phyloP scores from a whole-genome alignment of 768 basidiomycete genomes.

The Lanmaoa rubissima region DNA sequence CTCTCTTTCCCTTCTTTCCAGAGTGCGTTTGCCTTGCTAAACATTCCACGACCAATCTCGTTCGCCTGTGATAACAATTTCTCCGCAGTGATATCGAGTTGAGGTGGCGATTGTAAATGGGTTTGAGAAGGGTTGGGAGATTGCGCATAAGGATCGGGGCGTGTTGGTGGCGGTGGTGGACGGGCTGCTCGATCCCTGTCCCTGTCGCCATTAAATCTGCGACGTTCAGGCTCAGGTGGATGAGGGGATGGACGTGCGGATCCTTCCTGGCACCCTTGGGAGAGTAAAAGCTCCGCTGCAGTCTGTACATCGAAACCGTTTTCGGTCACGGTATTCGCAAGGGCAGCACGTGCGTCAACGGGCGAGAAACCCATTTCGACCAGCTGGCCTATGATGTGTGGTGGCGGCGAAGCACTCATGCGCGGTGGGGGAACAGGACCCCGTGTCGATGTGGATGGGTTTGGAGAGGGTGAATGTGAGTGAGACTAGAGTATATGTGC shows the following conservation, averaged over 20 bases:
- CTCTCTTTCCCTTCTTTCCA: too few relatives aligned
- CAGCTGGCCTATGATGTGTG: conserved; percentile 86
- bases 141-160: too few relatives aligned
- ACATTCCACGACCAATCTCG: too few relatives aligned
- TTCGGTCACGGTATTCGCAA: conserved; percentile 59
- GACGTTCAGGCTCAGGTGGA: too few relatives aligned
- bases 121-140: too few relatives aligned
- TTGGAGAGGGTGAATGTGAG: conserved; percentile 11
- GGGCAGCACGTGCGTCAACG: conserved; percentile 68
- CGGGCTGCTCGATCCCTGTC: too few relatives aligned
- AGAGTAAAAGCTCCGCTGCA: conserved; percentile 69
- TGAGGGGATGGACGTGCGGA: not conserved
- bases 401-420: conserved; percentile 62
- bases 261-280: conserved; percentile 29
- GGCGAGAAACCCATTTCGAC: conserved; percentile 95
- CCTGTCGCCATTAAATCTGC: too few relatives aligned
- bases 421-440: not conserved
- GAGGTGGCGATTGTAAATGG: too few relatives aligned
- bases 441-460: conserved; percentile 4
- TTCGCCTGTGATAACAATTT: too few relatives aligned
- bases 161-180: too few relatives aligned
- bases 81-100: too few relatives aligned
- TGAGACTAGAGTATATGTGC: conserved; percentile 7
- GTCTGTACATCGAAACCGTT: conserved; percentile 68
- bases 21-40: too few relatives aligned